A percentile compares a stretch with the other conserved stretches of the same genome.
phyloP scores from a whole-genome alignment of 2,329 filamentous ascomycete species.

The Teratosphaeriaceae sp. region DNA sequence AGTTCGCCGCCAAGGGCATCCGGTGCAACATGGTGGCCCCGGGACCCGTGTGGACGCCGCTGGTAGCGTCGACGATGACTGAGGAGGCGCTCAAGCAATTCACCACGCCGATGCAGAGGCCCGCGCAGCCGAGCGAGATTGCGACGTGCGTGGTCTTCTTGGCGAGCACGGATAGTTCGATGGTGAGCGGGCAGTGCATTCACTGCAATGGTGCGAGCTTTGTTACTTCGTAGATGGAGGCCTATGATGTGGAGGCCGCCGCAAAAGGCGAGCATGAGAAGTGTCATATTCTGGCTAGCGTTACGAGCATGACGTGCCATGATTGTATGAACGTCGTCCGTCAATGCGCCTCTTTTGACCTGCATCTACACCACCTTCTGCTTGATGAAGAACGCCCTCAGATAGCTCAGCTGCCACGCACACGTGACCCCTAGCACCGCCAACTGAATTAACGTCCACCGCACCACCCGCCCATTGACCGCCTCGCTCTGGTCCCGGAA shows the following conservation, averaged over 20 bases:
- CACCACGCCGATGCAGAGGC: conserved; percentile 66
- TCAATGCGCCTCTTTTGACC: too few species aligned
- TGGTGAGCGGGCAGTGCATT: conserved; percentile 66
- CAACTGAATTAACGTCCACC: conserved; percentile 90
- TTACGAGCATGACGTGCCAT: too few species aligned
- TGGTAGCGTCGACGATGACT: conserved; percentile 68
- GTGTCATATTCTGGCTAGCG: too few species aligned
- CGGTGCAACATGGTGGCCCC: conserved; percentile 71
- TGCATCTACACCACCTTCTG: conserved; percentile 99
- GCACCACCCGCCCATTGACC: conserved; percentile 84
- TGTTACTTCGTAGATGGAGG: conserved; percentile 37
- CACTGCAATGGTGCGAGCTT: conserved; percentile 57
- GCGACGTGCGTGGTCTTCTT: conserved; percentile 77
- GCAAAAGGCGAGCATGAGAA: too few species aligned
- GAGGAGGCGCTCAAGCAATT: conserved; percentile 66
- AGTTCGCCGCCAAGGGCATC: conserved; percentile 65
- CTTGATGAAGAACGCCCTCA: conserved; percentile 98
- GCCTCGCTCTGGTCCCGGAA: conserved; percentile 96
- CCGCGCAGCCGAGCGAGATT: conserved; percentile 74
- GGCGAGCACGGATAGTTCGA: conserved; percentile 65
- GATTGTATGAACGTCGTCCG: too few species aligned
- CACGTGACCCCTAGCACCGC: conserved; percentile 79
- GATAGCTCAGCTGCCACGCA: conserved; percentile 93
- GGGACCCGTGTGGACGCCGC: conserved; percentile 71
- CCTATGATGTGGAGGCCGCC: too few species aligned